These are phyloP conservation scores for Hemileia vastatrix DNA, from an alignment of 1,284 basidiomycete species.

Conservation along the genomic window DNA sequence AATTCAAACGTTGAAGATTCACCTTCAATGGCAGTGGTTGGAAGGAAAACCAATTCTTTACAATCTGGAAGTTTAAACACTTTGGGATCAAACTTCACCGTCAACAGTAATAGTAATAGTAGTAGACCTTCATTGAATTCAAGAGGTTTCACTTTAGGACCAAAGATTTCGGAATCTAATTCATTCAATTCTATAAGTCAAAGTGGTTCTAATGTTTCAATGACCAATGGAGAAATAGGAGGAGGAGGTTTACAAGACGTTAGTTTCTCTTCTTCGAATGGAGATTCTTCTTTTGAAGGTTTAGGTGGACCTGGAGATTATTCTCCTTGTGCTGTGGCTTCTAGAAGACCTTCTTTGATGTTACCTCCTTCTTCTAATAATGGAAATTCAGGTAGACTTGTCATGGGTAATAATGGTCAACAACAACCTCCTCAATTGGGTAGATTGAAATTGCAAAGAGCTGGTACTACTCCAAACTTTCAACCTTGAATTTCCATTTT, in stretches of 20 bases:
- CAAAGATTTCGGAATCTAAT: no score
- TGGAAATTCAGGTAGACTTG: background rate
- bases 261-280: slow-evolving; percentile 35
- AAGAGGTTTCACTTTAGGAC: no score
- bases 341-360: slow-evolving; percentile 12
- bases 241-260: slow-evolving; percentile 22
- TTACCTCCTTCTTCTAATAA: background rate
- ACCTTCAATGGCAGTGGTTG: background rate
- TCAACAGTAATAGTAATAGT: no score
- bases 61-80: no score
- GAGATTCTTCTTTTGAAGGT: slow-evolving; percentile 37
- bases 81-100: no score
- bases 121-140: no score
- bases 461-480: no score
- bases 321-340: slow-evolving; percentile 35
- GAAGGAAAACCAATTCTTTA: background rate
- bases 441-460: no score
- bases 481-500: no score
- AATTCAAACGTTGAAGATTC: background rate
- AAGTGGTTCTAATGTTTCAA: background rate
- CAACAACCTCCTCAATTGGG: background rate
- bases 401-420: background rate
- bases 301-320: slow-evolving; percentile 23
- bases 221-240: background rate
- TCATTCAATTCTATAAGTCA: background rate